Conservation (phyloP, 2,329 filamentous ascomycete genomes). For the Curvularia spicifera region DNA sequence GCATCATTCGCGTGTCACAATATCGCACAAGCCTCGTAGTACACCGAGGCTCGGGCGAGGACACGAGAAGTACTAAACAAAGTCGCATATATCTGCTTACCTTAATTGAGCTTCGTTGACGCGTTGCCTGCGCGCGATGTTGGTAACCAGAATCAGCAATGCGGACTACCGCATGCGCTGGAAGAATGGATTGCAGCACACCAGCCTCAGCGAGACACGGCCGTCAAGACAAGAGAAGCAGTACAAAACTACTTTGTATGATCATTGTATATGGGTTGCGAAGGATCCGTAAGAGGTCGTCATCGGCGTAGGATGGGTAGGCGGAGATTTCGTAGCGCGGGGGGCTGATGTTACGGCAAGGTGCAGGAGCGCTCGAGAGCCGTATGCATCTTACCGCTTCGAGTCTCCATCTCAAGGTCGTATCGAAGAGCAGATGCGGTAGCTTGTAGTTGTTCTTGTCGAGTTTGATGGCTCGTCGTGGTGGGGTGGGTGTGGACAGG, state of each 20-base stretch:
- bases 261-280: neutral
- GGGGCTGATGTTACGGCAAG: neutral
- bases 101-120: neutral
- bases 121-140: neutral
- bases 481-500: slow-evolving; percentile 2
- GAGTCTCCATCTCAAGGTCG: neutral
- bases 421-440: neutral
- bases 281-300: slow-evolving; percentile 1
- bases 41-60: neutral
- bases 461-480: slow-evolving; percentile 2
- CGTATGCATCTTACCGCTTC: slow-evolving; percentile 1
- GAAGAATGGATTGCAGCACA: neutral
- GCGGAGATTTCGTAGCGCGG: neutral
- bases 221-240: neutral
- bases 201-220: neutral
- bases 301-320: neutral
- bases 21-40: neutral
- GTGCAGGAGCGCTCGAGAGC: slow-evolving; percentile 3
- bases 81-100: neutral
- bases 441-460: slow-evolving; percentile 1
- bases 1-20: neutral
- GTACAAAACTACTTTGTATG: neutral
- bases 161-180: slow-evolving; percentile 4
- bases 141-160: neutral
- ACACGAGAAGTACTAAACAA: neutral